Base-by-base conservation (phyloP, 2,329 filamentous ascomycete species). In the Fusarium phyllophilum region DNA sequence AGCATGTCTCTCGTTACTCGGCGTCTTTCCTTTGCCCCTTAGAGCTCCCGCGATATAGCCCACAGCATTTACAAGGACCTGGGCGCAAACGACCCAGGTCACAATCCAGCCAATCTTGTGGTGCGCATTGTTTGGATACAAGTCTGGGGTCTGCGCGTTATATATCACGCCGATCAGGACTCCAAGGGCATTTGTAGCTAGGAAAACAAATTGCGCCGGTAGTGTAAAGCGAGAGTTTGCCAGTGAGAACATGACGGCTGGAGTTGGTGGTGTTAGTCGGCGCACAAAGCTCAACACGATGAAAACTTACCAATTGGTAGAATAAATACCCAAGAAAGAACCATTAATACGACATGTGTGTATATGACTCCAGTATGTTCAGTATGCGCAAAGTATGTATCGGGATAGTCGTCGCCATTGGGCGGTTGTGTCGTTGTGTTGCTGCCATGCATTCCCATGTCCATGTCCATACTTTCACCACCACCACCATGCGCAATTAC, bases 111-210 rank as follows among this genome's bases (percentile, higher is more conserved):
- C 95, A 48, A 96, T 88, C 81, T 93, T 95, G 84, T 95, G 91
- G 81, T 98, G 95, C n/a, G 92, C 89, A 79, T 97, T 97, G 79
- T 93, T 92, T 38, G 91, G 91, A 80, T 97, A 98, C 29, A 98
- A 85, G 79, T 97, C 94, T 2, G 95, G 94, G 0, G 94, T 97
- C 72, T 89, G 90, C 66, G 89, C 87, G 80, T 96, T 94, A 85
- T 97, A 97, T 39, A 94, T 84, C 56, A 89, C 87, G 13, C 89
- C 90, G 33, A 93, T 80, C 20, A 94, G 78, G 31, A 95, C 75
- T 24, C 92, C 93, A 4, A 92, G 75, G 7, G 85, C 87, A 79
- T 95, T 94, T 41, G 87, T 80, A 3, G 86, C 83, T 48, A 93
- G 81, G 80, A 96, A 95, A 14, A 86, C 70, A 68, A 95, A 87